Percentiles rank a stretch among this genome's conserved stretches.
Conservation (phyloP, 495 filamentous ascomycete species). For the Penicillium steckii region DNA sequence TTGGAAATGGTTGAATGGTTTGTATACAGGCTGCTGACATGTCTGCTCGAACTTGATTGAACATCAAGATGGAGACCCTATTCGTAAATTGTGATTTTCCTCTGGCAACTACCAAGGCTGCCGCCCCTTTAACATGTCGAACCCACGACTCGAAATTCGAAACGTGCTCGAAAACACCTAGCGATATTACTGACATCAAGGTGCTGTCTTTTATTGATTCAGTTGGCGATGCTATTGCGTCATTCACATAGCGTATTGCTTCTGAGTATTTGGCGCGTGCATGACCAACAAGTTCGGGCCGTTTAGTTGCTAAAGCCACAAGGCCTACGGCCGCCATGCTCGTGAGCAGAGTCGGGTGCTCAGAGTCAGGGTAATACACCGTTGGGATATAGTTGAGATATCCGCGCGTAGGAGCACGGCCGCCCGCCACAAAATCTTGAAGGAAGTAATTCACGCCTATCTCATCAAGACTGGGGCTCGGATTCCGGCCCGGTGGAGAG, state of each 20-base stretch:
- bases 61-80: slow-evolving; percentile 48
- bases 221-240: slow-evolving; percentile 45
- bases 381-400: slow-evolving; percentile 33
- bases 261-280: slow-evolving; percentile 42
- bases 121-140: slow-evolving; percentile 55
- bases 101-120: slow-evolving; percentile 46
- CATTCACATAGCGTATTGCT: slow-evolving; percentile 43
- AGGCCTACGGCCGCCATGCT: slow-evolving; percentile 48
- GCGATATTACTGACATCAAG: slow-evolving; percentile 56
- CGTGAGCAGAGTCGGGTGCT: slow-evolving; percentile 31
- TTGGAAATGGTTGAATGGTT: slow-evolving; percentile 17
- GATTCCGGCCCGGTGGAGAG: slow-evolving; percentile 4
- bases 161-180: slow-evolving; percentile 59
- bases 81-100: slow-evolving; percentile 50
- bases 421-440: slow-evolving; percentile 29
- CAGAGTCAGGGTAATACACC: slow-evolving; percentile 21
- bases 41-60: slow-evolving; percentile 49
- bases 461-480: slow-evolving; percentile 19
- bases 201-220: slow-evolving; percentile 59
- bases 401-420: slow-evolving; percentile 24
- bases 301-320: slow-evolving; percentile 33
- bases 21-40: slow-evolving; percentile 23
- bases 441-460: slow-evolving; percentile 38
- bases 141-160: slow-evolving; percentile 44
- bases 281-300: slow-evolving; percentile 29